Conservation (phyloP, 2,329 filamentous ascomycete species). For the Aspergillus persii region DNA sequence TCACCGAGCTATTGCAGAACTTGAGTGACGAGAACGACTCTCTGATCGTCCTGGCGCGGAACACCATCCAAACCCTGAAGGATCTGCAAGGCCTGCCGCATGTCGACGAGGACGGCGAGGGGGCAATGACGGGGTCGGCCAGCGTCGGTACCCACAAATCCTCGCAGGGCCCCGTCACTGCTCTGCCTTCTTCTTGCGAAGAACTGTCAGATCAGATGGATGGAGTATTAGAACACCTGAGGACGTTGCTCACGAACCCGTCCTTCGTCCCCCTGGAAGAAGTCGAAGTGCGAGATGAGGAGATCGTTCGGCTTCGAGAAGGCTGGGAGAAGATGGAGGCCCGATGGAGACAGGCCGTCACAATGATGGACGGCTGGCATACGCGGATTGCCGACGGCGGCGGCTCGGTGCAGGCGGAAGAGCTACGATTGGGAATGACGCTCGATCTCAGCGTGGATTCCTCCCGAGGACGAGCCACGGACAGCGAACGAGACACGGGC, state of each 20-base stretch:
- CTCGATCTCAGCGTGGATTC: conserved; percentile 38
- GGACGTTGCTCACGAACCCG: conserved; percentile 84
- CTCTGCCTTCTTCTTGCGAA: conserved; percentile 63
- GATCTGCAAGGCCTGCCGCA: conserved; percentile 53
- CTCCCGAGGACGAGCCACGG: conserved; percentile 15
- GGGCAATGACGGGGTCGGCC: conserved; percentile 22
- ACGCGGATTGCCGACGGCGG: conserved; percentile 63
- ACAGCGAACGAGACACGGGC: conserved; percentile 19
- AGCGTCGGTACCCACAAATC: conserved; percentile 23
- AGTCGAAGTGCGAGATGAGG: conserved; percentile 86
- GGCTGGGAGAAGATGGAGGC: conserved; percentile 94
- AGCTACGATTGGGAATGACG: conserved; percentile 43
- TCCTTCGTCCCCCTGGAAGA: conserved; percentile 96
- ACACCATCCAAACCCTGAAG: conserved; percentile 68
- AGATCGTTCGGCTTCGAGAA: conserved; percentile 76
- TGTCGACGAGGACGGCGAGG: conserved; percentile 28
- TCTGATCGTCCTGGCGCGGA: conserved; percentile 68
- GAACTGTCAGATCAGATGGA: conserved; percentile 71
- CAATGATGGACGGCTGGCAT: conserved; percentile 90
- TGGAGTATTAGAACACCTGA: conserved; percentile 73
- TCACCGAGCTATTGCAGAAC: conserved; percentile 77
- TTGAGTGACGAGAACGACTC: conserved; percentile 91
- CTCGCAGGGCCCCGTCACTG: conserved; percentile 34
- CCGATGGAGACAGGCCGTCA: conserved; percentile 84
- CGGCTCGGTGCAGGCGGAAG: conserved; percentile 42